Base-by-base conservation (phyloP, 2,329 filamentous ascomycete species). In the Venturia oleaginea region DNA sequence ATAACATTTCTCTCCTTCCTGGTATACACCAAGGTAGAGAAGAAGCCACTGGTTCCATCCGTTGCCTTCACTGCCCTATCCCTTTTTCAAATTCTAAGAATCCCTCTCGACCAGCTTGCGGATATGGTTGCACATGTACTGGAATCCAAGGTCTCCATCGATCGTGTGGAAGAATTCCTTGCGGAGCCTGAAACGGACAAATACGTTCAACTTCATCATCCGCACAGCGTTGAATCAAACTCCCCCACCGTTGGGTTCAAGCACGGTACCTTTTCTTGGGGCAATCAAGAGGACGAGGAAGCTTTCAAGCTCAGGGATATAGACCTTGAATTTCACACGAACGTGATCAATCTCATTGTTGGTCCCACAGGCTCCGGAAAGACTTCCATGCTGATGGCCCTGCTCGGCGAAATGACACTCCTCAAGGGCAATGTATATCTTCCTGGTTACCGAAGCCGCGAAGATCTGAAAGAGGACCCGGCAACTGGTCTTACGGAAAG, bases 111-210 rank as follows among this genome's bases (percentile, higher is more conserved):
- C 74, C 93, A 97, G 77, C 83, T 99, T 63, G 94, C 94, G 61
- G 94, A 99, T 76, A 99, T 99, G 94, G 89, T 97, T 72, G 94
- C 94, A 13, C 94, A 97, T 77, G 92, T 99, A 4, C 92, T 97
- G 77, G 94, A 99, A 76, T 91, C 92, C 30, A 96, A 96, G 78
- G 93, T 99, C 24, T 99, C 94, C 0, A 87, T 99, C 62, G 92
- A 97, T 72, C 92, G 94, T 80, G 91, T 99, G 8, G 93, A 99
- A 72, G 90, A 96, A 70, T 99, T 97, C 71, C 77, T 99, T 51
- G 87, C 83, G 65, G 94, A 99, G 73, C 92, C 94, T 8, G 94
- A 99, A 78, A 99, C 94, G 0, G 91, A 95, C 65, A 99, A 99
- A 75, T 97, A 97, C 72, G 81, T 84, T 43, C 94, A 97, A 72